Percentiles rank a stretch among this genome's conserved stretches.
These are phyloP conservation scores for Xylaria sp. DNA, from an alignment of 2,329 filamentous ascomycete species.

Conservation along the genomic window DNA sequence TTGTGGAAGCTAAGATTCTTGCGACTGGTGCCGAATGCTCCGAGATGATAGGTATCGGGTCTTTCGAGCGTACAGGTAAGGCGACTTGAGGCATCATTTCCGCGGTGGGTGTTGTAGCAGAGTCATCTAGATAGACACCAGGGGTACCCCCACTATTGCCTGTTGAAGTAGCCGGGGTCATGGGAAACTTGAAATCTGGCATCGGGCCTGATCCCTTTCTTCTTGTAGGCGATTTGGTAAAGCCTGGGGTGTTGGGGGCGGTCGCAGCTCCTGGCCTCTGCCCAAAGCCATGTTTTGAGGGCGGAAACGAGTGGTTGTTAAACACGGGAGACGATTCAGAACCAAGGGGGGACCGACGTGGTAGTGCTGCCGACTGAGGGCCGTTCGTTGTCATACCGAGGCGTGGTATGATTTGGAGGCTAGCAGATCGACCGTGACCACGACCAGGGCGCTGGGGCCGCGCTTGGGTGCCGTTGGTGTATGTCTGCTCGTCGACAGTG, in stretches of 20 bases:
- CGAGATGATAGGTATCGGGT: conserved; percentile 61
- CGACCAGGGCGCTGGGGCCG: conserved; percentile 64
- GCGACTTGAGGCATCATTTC: conserved; percentile 50
- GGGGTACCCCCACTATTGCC: conserved; percentile 48
- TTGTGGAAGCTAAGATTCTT: conserved; percentile 80
- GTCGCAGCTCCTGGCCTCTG: conserved; percentile 57
- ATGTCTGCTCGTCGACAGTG: conserved; percentile 58
- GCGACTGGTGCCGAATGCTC: conserved; percentile 71
- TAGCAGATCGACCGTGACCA: conserved; percentile 81
- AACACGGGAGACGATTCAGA: conserved; percentile 63
- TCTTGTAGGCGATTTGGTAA: conserved; percentile 54
- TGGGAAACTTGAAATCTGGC: conserved; percentile 68
- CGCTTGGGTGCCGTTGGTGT: conserved; percentile 55
- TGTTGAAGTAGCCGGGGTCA: conserved; percentile 56
- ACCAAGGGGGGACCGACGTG: conserved; percentile 57
- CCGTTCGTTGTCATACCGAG: conserved; percentile 58
- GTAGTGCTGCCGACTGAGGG: conserved; percentile 55
- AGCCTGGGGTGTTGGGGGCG: conserved; percentile 58
- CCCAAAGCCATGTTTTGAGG: conserved; percentile 56
- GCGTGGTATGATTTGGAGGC: conserved; percentile 77
- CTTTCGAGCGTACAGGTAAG: conserved; percentile 56
- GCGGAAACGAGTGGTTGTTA: conserved; percentile 64
- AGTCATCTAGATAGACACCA: conserved; percentile 51
- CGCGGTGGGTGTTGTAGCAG: conserved; percentile 55
- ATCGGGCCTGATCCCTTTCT: conserved; percentile 57